Evolutionary conservation across 257 asterid species (phyloP), one percentile per base, ranked within the genome.

Genomic region (Penstemon eatonii): DNA sequence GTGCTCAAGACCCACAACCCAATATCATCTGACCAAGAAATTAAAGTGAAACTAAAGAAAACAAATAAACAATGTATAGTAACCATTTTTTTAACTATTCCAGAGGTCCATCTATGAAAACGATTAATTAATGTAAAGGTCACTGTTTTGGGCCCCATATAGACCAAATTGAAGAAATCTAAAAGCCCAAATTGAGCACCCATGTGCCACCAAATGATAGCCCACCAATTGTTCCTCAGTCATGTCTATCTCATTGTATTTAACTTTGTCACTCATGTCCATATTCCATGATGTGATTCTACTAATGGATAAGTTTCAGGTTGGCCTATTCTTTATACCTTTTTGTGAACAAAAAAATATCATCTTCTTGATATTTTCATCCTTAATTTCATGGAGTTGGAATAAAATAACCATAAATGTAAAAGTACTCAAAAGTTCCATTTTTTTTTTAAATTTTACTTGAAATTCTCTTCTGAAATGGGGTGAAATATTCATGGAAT

Each of bases 131-230:
- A 12, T 37, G n/a, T 43, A 65, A 37, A 19, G 5, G 73, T 69
- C 73, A 49, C 51, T 69, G 52, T 58, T 19, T 12, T 18, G 50
- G 73, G 50, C 58, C 70, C 75, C 10, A 8, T 13, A 53, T 71
- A 69, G 75, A 64, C 70, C 69, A 54, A 56, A 60, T 58, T 54
- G 38, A 46, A 47, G 58, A 65, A 71, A 58, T 71, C 52, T 25
- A 63, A 71, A 71, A 71, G 75, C 75, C 68, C 70, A 71, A 43
- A 42, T 71, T 63, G 25, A 45, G 65, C 65, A 63, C 65, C 52
- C 68, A 69, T 59, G 66, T 69, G 67, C 9, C 38, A 62, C 18
- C 67, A 62, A 9, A 42, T 43, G 66, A 60, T 51, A 60, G 53
- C 66, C 66, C 33, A 25, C 33, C 33, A 25, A 46, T 46, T 6